phyloP scores from a whole-genome alignment of 208 protist genomes.

The Leishmania tropica region DNA sequence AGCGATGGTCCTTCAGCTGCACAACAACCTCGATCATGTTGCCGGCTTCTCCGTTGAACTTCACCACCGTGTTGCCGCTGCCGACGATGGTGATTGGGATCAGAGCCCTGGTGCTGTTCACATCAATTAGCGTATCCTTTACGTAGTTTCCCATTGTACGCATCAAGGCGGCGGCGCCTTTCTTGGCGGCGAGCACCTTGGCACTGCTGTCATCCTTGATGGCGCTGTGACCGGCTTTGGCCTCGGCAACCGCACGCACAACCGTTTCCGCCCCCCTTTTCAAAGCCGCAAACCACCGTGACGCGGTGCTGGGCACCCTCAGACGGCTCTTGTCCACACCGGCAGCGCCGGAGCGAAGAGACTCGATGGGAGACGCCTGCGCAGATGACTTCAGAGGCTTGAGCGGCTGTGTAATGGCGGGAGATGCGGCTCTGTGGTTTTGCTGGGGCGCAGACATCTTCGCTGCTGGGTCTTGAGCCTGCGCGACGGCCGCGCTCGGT shows the following conservation, averaged over 20 bases:
- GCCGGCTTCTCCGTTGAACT: conserved; percentile 33
- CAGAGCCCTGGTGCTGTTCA: conserved; percentile 1
- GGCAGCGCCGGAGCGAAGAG: not conserved
- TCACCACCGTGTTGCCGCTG: conserved; percentile 32
- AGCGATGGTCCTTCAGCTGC: conserved; percentile 52
- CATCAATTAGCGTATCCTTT: conserved; percentile 6
- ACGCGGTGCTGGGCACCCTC: not conserved
- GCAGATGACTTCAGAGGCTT: not conserved
- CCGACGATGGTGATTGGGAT: conserved; percentile 31
- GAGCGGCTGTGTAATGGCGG: not conserved
- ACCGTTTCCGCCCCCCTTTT: not conserved
- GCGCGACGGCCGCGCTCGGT: not conserved
- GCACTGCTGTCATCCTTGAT: not conserved
- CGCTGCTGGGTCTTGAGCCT: not conserved
- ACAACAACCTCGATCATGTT: conserved; percentile 48
- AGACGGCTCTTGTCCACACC: not conserved
- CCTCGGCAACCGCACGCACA: not conserved
- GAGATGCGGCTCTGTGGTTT: not conserved
- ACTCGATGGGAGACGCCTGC: not conserved
- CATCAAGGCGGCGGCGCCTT: not conserved
- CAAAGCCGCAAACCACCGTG: not conserved
- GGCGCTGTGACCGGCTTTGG: not conserved
- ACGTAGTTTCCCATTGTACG: not conserved
- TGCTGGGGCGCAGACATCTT: not conserved
- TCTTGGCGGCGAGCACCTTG: too few relatives aligned